A percentile compares a stretch with the other conserved stretches of the same genome.
phyloP scores from a whole-genome alignment of 106 monocot genomes.

The Amphibolis antarctica region DNA sequence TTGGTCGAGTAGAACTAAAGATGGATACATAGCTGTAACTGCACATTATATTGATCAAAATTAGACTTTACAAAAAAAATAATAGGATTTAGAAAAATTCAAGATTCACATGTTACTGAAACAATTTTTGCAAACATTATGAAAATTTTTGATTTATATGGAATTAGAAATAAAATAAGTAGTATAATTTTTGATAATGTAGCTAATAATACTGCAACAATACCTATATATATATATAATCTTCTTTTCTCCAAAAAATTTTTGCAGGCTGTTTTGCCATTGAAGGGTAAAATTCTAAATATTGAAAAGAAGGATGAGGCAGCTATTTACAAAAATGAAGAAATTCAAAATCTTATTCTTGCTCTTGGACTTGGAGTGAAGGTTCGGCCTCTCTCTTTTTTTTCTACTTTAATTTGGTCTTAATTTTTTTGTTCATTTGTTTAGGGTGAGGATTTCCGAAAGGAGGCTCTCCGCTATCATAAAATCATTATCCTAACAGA shows the following conservation, averaged over 20 bases:
- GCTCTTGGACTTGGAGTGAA: conserved; percentile 97
- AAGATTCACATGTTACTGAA: no score
- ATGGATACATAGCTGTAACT: no score
- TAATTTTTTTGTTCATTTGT: conserved; percentile 3
- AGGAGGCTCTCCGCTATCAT: conserved; percentile 85
- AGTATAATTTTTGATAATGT: no score
- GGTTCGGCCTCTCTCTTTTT: conserved; percentile 23
- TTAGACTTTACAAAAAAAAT: no score
- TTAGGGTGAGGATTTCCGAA: conserved; percentile 97
- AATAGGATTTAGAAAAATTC: no score
- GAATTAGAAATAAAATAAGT: no score
- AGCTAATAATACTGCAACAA: no score
- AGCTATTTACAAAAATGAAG: conserved; percentile 98
- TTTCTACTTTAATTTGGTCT: background rate
- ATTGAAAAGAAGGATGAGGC: conserved; percentile 98
- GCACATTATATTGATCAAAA: no score
- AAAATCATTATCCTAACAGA: conserved; percentile 99
- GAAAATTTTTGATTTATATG: no score
- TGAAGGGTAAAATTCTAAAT: conserved; percentile 96
- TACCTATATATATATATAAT: no score
- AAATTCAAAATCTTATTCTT: conserved; percentile 97
- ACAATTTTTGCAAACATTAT: no score
- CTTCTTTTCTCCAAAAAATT: background rate
- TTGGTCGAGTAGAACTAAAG: no score
- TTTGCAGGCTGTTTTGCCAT: conserved; percentile 76